Percentiles rank a stretch among this genome's conserved stretches.
phyloP scores from a whole-genome alignment of 495 filamentous ascomycete genomes.

The Penicillium bovifimosum region DNA sequence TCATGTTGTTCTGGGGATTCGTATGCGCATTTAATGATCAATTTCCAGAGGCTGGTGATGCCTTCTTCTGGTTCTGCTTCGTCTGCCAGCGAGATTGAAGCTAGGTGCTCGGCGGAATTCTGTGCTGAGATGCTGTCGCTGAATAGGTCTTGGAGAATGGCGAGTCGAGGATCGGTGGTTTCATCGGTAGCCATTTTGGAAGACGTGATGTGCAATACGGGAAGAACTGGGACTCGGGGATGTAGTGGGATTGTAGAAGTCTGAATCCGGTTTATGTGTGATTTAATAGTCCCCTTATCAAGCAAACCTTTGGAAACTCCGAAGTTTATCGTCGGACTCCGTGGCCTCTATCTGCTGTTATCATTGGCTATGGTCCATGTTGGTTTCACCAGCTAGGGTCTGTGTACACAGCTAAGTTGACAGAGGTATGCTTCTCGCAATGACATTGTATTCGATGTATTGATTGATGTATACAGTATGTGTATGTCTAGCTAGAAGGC shows the following conservation, averaged over 20 bases:
- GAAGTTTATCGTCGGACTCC: not conserved
- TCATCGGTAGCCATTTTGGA: not conserved
- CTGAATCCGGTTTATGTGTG: no score
- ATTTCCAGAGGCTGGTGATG: not conserved
- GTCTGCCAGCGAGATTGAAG: not conserved
- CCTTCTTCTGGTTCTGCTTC: not conserved
- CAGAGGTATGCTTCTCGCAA: no score
- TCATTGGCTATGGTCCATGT: slow-evolving; percentile 1
- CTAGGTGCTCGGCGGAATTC: not conserved
- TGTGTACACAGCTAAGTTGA: no score
- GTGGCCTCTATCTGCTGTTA: not conserved
- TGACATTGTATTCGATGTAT: no score
- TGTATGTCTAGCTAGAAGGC: no score
- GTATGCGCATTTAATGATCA: not conserved
- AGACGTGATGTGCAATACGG: no score
- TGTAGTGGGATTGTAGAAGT: not conserved
- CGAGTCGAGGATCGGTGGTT: not conserved
- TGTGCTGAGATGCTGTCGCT: not conserved
- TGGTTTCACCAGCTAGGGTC: no score
- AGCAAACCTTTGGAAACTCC: not conserved
- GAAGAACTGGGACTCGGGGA: no score
- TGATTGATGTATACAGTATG: no score
- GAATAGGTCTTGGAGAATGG: not conserved
- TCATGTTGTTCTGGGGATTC: not conserved
- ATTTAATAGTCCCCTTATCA: not conserved